Base-by-base conservation (phyloP, 371 early-diverging fungal genomes). In the Mortierella polycephala region DNA sequence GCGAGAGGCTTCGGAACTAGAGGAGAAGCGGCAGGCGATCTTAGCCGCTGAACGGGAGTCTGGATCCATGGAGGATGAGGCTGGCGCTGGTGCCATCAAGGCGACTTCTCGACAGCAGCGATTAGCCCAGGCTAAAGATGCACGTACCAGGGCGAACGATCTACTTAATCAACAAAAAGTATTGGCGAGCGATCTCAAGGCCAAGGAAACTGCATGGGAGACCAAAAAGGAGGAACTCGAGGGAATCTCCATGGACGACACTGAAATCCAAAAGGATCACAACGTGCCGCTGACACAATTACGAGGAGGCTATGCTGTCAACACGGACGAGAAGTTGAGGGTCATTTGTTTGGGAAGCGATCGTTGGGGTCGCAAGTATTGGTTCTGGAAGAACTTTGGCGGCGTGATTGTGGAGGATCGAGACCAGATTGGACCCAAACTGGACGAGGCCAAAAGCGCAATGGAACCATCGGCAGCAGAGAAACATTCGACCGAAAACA, bases 311-410 rank as follows among this genome's bases (percentile, higher is more conserved):
- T 58, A 79, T 12, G 69, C 61, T 44, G 70, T 79, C 6, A 72
- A 79, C 42, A 45, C 59, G 47, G 80, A 79, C 49, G 73, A 73
- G 37, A 72, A 65, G 39, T 56, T 79, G 23, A 60, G 80, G 0
- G 69, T 79, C 39, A 56, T 79, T 13, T 62, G 67, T 23, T 65
- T 79, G 13, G 80, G 80, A 16, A 79, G 66, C 55, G 80, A 79
- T 49, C 69, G 80, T 12, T 79, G 73, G 69, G 80, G 80, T 12
- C 73, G 80, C 60, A 79, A 79, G 57, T 79, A 69, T 40, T 79
- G 80, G 80, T 73, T 79, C 67, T 79, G 80, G 80, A 79, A 49
- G 41, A 60, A 72, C 14, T 79, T 79, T 62, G 80, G 80, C 10
- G 80, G 80, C n/a, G 69, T 79, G 18, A 65, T 79, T 40, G 60